These are phyloP conservation scores for Rhodomyrtus psidioides DNA, from an alignment of 441 rosid genomes.

Conservation along the genomic window DNA sequence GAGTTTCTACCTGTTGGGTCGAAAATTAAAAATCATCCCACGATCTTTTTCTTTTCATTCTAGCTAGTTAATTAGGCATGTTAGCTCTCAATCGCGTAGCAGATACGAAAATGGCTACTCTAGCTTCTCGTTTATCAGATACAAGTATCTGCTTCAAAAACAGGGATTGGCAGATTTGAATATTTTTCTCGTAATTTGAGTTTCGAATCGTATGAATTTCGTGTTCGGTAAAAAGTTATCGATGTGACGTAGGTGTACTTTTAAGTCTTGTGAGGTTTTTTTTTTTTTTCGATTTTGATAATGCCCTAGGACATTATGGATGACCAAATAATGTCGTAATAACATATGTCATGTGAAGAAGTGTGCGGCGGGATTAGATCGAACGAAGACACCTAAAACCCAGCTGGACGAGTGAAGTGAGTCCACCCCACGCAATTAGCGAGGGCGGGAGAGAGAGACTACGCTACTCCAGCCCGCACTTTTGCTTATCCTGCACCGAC, in stretches of 20 bases:
- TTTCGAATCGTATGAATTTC: accelerated
- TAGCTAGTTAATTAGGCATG: too few relatives aligned
- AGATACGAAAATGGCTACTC: too few relatives aligned
- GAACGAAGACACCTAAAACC: slow-evolving; percentile 9
- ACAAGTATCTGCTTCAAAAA: too few relatives aligned
- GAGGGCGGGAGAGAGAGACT: not conserved
- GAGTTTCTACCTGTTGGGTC: too few relatives aligned
- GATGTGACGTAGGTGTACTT: accelerated
- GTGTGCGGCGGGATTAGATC: not conserved
- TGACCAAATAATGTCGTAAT: not conserved
- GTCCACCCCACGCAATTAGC: not conserved
- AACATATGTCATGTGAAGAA: not conserved
- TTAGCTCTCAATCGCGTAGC: too few relatives aligned
- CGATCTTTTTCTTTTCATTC: too few relatives aligned
- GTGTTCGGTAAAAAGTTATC: accelerated
- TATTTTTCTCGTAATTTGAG: too few relatives aligned
- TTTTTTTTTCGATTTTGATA: not conserved
- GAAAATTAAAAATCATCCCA: too few relatives aligned
- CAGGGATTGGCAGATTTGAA: too few relatives aligned
- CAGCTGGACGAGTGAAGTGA: not conserved
- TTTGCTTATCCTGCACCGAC: slow-evolving; percentile 12
- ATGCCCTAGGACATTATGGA: not conserved
- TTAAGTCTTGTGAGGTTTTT: accelerated
- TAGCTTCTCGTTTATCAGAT: too few relatives aligned
- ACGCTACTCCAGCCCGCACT: not conserved